These are phyloP conservation scores for Phialemoniopsis sp. DNA, from an alignment of 2,329 filamentous ascomycete species.

Conservation along the genomic window DNA sequence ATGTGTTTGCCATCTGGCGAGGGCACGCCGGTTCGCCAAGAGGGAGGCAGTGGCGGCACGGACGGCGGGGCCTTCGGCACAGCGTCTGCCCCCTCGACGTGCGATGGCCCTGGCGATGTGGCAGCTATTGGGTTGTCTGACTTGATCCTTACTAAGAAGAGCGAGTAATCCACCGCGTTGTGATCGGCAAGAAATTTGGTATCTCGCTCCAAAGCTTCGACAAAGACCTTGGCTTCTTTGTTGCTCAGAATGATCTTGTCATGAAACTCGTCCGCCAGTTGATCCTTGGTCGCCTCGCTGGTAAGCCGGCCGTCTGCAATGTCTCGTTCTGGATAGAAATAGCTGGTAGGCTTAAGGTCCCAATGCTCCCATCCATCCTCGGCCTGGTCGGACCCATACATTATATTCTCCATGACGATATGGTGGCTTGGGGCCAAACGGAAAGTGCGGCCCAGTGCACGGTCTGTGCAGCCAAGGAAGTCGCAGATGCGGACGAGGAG, in stretches of 20 bases:
- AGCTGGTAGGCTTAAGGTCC: slow-evolving; percentile 69
- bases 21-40: slow-evolving; percentile 59
- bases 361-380: slow-evolving; percentile 61
- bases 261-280: slow-evolving; percentile 63
- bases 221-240: slow-evolving; percentile 51
- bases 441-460: slow-evolving; percentile 55
- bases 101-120: slow-evolving; percentile 12
- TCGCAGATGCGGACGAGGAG: slow-evolving; percentile 70
- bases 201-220: slow-evolving; percentile 52
- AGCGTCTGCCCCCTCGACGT: slow-evolving; percentile 13
- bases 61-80: slow-evolving; percentile 25
- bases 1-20: slow-evolving; percentile 62
- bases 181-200: slow-evolving; percentile 57
- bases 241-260: slow-evolving; percentile 58
- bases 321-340: slow-evolving; percentile 74
- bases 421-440: slow-evolving; percentile 64
- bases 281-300: slow-evolving; percentile 60
- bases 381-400: slow-evolving; percentile 52
- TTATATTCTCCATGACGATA: slow-evolving; percentile 74
- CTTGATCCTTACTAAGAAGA: slow-evolving; percentile 58
- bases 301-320: slow-evolving; percentile 60
- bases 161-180: slow-evolving; percentile 71
- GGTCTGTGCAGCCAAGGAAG: slow-evolving; percentile 53
- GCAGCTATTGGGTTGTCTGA: slow-evolving; percentile 2
- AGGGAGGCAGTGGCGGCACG: slow-evolving; percentile 26